Evolutionary conservation across 179 eudicot genomes (phyloP), one percentile per base, ranked within the genome.

Genomic region (Vitellaria paradoxa): DNA sequence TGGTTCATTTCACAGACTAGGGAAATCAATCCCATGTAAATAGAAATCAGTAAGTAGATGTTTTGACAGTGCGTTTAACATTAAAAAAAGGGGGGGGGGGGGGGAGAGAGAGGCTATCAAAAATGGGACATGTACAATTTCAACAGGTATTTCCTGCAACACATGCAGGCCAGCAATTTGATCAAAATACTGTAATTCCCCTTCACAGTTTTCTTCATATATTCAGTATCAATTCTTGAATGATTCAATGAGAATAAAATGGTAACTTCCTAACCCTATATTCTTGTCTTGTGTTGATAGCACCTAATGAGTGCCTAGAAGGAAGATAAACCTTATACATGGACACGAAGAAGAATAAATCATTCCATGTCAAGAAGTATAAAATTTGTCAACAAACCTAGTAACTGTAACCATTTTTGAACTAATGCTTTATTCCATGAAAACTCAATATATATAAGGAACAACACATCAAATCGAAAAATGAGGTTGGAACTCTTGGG

Each of bases 381-480:
- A 21, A 49, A 11, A 13, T 23, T 53, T 21, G 57, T 15, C 23
- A 0, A 3, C 30, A 6, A 55, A 37, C 21, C 52, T 23, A 37
- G 73, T n/a, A 53, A 76, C 50, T 76, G 8, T 17, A 57, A 65
- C 52, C 8, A 14, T 47, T 69, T 47, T 70, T 47, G 23, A 77
- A 68, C 64, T 23, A 46, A 49, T 55, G 74, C 12, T 78, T 78
- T 50, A 78, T 71, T 77, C 21, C 68, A 78, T 23, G 61, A 78
- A 62, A 70, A 50, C 57, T 15, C 42, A 42, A 40, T 8, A 53
- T 8, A 53, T 70, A 68, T 49, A 62, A 78, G 70, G 66, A 62
- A 61, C 76, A 61, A 61, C 75, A 59, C 45, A 23, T 70, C 7
- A 15, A 46, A 62, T 53, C 7, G 76, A 78, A 62, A 40, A 70